Base-by-base conservation (phyloP, 2,329 filamentous ascomycete genomes). In the Neurospora crassa region DNA sequence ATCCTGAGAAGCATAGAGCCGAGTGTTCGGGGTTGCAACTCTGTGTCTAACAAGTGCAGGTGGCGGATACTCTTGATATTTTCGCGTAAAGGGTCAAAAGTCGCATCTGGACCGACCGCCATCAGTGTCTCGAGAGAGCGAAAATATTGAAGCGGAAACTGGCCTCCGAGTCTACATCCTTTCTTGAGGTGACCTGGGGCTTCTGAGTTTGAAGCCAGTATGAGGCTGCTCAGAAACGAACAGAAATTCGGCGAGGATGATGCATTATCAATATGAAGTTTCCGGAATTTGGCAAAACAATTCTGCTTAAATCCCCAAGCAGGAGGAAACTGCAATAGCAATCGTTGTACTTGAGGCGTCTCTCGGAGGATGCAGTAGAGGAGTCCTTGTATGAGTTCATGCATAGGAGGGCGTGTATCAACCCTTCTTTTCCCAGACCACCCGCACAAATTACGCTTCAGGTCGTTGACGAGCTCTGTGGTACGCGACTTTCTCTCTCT, bases 371-470 rank as follows among this genome's bases (percentile, higher is more conserved):
- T 59, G 24, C 6, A 34, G 14, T 29, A 59, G 53, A 59, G 53
- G 1, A 59, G 0, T 1, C 3, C 24, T 5, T 59, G 12, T 3
- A 34, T 34, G 0, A 59, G 53, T 1, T 18, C 1, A 59, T 59
- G 0, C 45, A 53, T 12, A 1, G n/a, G n/a, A 20, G 7, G 43
- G n/a, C 10, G n/a, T 2, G 43, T 16, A 3, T 43, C 6, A 7
- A 3, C 6, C 14, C 5, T 18, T 42, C 41, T 45, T 1, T 45
- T 45, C 43, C 43, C 43, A 12, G 43, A 20, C 43, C 43, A 47
- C 1, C 1, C 0, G 43, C 18, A 47, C 3, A 20, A 20, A 12
- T 5, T 1, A 1, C 10, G n/a, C 5, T 47, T 47, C 1, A 47
- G n/a, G 4, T 11, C n/a, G n/a, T 20, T n/a, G 5, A 45, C 18